A percentile compares a stretch with the other conserved stretches of the same genome.
These are phyloP conservation scores for Brassica carinata DNA, from an alignment of 345 rosid genomes.

Conservation along the genomic window DNA sequence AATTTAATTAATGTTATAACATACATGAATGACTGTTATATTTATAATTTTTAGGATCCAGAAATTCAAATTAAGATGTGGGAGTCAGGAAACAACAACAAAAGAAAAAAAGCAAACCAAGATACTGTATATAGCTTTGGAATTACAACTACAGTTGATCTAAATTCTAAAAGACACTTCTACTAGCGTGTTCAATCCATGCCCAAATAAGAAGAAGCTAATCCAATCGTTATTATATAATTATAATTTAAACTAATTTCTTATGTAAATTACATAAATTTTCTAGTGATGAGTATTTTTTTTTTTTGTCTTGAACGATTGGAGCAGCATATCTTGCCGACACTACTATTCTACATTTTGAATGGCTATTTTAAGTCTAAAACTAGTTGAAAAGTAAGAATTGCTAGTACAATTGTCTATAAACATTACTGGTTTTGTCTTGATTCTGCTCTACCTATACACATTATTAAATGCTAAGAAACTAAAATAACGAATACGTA, in stretches of 20 bases:
- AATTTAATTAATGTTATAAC: not conserved
- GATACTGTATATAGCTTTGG: not conserved
- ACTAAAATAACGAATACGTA: not conserved
- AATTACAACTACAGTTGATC: not conserved
- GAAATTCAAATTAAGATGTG: not conserved
- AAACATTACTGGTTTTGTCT: slow-evolving; percentile 8
- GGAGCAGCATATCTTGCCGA: slow-evolving; percentile 59
- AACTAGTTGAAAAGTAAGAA: slow-evolving; percentile 13
- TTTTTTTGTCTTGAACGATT: slow-evolving; percentile 3
- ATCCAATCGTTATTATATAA: not conserved
- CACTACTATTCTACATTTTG: slow-evolving; percentile 44
- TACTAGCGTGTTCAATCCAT: not conserved
- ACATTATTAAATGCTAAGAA: not conserved
- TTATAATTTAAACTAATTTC: not conserved
- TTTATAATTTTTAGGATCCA: not conserved
- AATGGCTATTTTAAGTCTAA: not conserved
- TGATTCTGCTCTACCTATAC: not conserved
- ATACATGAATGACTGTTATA: not conserved
- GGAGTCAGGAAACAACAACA: not conserved
- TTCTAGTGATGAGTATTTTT: not conserved
- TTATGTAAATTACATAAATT: slow-evolving; percentile 2
- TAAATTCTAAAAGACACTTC: slow-evolving; percentile 8
- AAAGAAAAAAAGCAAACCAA: not conserved
- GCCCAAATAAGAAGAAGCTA: not conserved
- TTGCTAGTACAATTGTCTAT: not conserved